These are phyloP conservation scores for Rugonectria rugulosa DNA, from an alignment of 2,329 filamentous ascomycete genomes.

Conservation along the genomic window DNA sequence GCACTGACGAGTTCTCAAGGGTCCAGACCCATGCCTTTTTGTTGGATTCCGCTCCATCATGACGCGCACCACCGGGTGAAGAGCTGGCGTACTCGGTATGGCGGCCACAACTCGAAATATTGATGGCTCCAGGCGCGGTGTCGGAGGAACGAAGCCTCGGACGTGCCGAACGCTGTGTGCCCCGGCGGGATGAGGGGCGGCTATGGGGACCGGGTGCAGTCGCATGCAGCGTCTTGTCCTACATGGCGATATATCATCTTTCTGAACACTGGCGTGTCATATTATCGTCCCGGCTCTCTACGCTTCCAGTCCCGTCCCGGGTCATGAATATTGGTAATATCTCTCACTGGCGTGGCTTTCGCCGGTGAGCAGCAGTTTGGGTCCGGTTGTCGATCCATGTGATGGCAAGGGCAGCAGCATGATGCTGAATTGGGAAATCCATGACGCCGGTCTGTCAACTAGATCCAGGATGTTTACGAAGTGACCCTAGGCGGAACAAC, in stretches of 20 bases:
- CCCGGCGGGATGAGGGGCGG: conserved; percentile 13
- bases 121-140: conserved; percentile 14
- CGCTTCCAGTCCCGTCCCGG: conserved; percentile 14
- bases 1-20: too few relatives aligned
- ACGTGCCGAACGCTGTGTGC: not conserved
- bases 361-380: conserved; percentile 37
- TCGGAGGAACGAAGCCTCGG: not conserved
- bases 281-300: conserved; percentile 2
- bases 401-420: conserved; percentile 35
- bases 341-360: conserved; percentile 34
- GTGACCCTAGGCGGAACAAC: conserved; percentile 18
- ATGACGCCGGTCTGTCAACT: conserved; percentile 33
- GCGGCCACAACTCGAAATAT: conserved; percentile 6
- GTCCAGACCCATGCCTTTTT: too few relatives aligned
- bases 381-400: conserved; percentile 35
- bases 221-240: conserved; percentile 28
- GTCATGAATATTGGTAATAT: conserved; percentile 35
- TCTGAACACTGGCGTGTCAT: conserved; percentile 4
- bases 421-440: conserved; percentile 37
- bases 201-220: conserved; percentile 20
- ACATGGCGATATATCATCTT: conserved; percentile 3
- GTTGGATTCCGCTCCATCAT: conserved; percentile 8
- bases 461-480: conserved; percentile 27
- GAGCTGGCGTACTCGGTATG: conserved; percentile 15
- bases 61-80: conserved; percentile 20